phyloP scores from a whole-genome alignment of 139 green algal genomes.

The Chlorokybus atmophyticus region DNA sequence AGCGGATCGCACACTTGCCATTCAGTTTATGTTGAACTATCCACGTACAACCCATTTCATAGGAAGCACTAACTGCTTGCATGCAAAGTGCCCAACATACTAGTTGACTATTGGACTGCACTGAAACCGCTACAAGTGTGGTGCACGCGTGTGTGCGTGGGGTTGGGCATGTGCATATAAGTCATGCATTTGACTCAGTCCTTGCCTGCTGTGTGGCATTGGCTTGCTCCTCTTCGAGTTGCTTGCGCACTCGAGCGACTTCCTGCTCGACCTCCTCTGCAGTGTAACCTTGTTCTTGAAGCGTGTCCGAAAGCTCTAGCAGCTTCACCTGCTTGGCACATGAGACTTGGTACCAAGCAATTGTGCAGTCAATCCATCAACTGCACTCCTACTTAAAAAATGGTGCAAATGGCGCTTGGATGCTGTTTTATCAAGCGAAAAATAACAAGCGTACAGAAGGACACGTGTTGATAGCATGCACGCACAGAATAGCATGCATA shows the following conservation, averaged over 20 bases:
- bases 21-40: no score
- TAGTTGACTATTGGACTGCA: neutral
- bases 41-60: no score
- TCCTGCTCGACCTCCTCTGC: constrained; percentile 41
- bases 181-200: neutral
- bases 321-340: constrained; percentile 50
- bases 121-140: neutral
- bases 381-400: neutral
- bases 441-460: neutral
- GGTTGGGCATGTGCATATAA: neutral
- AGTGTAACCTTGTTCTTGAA: constrained; percentile 65
- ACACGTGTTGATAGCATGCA: neutral
- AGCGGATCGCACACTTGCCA: no score
- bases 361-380: no score
- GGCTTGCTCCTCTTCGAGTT: constrained; percentile 25
- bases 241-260: constrained; percentile 5
- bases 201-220: neutral
- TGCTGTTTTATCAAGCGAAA: neutral
- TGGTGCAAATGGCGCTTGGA: neutral
- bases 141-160: neutral
- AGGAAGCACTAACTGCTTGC: neutral
- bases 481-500: no score
- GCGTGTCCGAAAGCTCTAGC: constrained; percentile 49
- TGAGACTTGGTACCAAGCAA: neutral
- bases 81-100: neutral